phyloP scores from a whole-genome alignment of 345 rosid genomes.

The Jatropha curcas region DNA sequence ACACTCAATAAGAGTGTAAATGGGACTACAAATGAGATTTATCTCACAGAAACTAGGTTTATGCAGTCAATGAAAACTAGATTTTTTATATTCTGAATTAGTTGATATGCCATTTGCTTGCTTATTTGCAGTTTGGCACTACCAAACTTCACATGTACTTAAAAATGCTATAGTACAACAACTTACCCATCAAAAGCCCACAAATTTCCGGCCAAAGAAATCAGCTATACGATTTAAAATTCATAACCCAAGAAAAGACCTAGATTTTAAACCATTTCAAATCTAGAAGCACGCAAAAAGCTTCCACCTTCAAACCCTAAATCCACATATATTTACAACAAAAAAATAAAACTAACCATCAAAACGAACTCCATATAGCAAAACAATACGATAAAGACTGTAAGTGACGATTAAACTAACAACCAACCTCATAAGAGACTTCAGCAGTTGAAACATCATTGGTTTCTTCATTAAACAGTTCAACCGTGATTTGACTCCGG shows the following conservation, averaged over 20 bases:
- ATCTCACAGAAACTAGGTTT: not conserved
- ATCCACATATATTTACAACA: no score
- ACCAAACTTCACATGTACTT: not conserved
- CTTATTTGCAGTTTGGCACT: not conserved
- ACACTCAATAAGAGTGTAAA: not conserved
- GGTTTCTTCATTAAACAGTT: conserved; percentile 50
- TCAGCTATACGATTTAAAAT: not conserved
- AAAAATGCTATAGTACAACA: no score
- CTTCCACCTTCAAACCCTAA: not conserved
- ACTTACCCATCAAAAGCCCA: no score
- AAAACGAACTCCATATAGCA: not conserved
- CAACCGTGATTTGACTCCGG: conserved; percentile 56
- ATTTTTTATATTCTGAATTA: no score
- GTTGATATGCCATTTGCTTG: no score
- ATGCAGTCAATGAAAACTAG: not conserved
- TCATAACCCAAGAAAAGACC: no score
- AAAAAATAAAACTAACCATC: not conserved
- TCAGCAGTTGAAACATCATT: conserved; percentile 51
- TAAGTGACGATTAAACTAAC: not conserved
- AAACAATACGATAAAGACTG: no score
- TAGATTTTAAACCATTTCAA: not conserved
- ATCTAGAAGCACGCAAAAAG: not conserved
- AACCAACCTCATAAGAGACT: conserved; percentile 64
- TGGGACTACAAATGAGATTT: not conserved
- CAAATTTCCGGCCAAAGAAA: no score